Percentiles rank a stretch among this genome's conserved stretches.
These are phyloP conservation scores for Lagenaria siceraria DNA, from an alignment of 306 rosid species.

Conservation along the genomic window DNA sequence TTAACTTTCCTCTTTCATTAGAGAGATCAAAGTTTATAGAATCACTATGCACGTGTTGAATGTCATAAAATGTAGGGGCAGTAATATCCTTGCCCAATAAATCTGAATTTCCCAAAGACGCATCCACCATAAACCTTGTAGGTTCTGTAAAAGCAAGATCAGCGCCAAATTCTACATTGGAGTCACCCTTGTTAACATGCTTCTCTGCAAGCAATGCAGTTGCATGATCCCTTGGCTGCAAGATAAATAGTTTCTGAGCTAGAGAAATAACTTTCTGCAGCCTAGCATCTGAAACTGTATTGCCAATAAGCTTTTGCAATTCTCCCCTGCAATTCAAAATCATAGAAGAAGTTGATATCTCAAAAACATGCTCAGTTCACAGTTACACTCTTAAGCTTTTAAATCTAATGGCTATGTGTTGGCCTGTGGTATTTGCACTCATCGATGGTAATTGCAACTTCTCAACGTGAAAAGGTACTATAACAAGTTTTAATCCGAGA, in stretches of 20 bases:
- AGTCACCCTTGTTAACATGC: slow-evolving; percentile 21
- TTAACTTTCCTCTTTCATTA: slow-evolving; percentile 24
- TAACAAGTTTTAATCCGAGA: neutral
- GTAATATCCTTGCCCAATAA: slow-evolving; percentile 37
- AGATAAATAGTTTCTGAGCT: slow-evolving; percentile 40
- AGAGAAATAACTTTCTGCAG: slow-evolving; percentile 54
- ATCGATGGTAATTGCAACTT: neutral
- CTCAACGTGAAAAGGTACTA: neutral
- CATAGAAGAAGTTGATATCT: slow-evolving; percentile 5
- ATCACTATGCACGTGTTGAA: slow-evolving; percentile 13
- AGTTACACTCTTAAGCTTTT: slow-evolving; percentile 1
- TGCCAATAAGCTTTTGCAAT: slow-evolving; percentile 56
- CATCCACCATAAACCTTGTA: slow-evolving; percentile 68
- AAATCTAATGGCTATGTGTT: neutral
- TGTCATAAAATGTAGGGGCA: slow-evolving; percentile 33
- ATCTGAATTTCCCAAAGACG: slow-evolving; percentile 54
- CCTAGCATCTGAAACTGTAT: slow-evolving; percentile 42
- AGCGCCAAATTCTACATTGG: slow-evolving; percentile 60
- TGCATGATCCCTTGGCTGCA: slow-evolving; percentile 44
- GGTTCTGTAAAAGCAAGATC: slow-evolving; percentile 73
- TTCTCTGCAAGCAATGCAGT: slow-evolving; percentile 15
- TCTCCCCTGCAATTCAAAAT: slow-evolving; percentile 45
- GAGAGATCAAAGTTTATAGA: slow-evolving; percentile 12
- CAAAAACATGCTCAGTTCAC: neutral
- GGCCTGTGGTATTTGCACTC: neutral